Evolutionary conservation across 345 rosid species (phyloP).

Genomic region (Aquilaria sinensis): DNA sequence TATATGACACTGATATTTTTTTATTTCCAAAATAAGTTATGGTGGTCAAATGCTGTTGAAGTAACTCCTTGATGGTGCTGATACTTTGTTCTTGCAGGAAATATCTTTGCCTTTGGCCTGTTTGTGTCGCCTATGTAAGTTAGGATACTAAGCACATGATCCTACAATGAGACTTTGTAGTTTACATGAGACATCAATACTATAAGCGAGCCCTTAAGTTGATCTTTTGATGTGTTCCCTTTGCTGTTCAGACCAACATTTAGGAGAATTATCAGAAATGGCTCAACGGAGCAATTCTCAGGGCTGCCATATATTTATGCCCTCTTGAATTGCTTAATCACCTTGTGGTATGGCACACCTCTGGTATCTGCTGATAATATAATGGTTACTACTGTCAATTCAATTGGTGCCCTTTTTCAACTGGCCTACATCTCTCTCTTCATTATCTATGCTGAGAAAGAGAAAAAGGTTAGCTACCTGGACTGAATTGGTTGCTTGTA

Average conservation of each 20-base stretch:
- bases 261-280: conserved; percentile 75
- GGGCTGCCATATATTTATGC: conserved; percentile 84
- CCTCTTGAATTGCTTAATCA: conserved; percentile 77
- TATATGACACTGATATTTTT: not conserved
- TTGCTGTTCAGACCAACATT: conserved; percentile 62
- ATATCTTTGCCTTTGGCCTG: conserved; percentile 75
- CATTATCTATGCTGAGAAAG: conserved; percentile 46
- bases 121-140: conserved; percentile 83
- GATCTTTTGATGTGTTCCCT: conserved; percentile 9
- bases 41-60: not conserved
- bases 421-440: conserved; percentile 53
- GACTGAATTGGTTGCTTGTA: conserved; percentile 5
- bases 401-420: conserved; percentile 68
- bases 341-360: conserved; percentile 82
- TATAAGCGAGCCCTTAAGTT: conserved; percentile 7
- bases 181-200: not conserved
- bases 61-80: not conserved
- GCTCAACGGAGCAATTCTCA: conserved; percentile 71
- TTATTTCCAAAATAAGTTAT: conserved; percentile 4
- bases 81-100: conserved; percentile 49
- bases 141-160: not conserved
- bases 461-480: conserved; percentile 41
- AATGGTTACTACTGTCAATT: conserved; percentile 68
- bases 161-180: not conserved
- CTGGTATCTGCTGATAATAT: conserved; percentile 47